Percentiles rank a stretch among this genome's conserved stretches.
Conservation (phyloP, 345 rosid genomes). For the Ceriops tagal region DNA sequence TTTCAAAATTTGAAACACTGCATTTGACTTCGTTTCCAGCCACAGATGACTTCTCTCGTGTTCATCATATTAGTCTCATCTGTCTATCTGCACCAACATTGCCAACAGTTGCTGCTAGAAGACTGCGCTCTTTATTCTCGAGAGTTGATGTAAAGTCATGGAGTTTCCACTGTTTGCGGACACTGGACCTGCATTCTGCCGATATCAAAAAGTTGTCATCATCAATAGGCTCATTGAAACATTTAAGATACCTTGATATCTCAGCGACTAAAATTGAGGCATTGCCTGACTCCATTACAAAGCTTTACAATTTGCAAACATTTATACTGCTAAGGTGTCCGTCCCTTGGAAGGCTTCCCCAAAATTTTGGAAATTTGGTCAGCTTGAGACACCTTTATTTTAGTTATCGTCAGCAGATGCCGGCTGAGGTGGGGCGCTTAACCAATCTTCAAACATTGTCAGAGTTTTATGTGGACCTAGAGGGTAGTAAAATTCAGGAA, state of each 20-base stretch:
- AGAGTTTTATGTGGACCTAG: slow-evolving; percentile 4
- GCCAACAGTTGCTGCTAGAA: not conserved
- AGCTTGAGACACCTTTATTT: slow-evolving; percentile 15
- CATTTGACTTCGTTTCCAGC: not conserved
- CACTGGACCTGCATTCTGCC: not conserved
- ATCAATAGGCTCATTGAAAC: slow-evolving; percentile 18
- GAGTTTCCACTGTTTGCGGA: slow-evolving; percentile 5
- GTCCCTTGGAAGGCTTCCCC: not conserved
- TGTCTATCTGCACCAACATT: not conserved
- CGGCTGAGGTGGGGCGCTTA: not conserved
- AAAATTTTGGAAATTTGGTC: not conserved
- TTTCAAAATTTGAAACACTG: slow-evolving; percentile 13
- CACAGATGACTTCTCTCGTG: not conserved
- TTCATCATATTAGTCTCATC: slow-evolving; percentile 7
- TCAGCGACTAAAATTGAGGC: not conserved
- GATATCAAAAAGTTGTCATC: not conserved
- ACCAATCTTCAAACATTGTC: slow-evolving; percentile 7
- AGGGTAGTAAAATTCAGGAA: not conserved
- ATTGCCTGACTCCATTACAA: slow-evolving; percentile 20
- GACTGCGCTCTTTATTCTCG: slow-evolving; percentile 1
- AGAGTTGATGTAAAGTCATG: not conserved
- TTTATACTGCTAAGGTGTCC: not conserved
- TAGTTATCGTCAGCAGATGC: slow-evolving; percentile 1
- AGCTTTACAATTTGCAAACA: slow-evolving; percentile 22
- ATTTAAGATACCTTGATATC: slow-evolving; percentile 20